These are phyloP conservation scores for Pholiota adiposa DNA, from an alignment of 1,284 basidiomycete genomes.

Conservation along the genomic window DNA sequence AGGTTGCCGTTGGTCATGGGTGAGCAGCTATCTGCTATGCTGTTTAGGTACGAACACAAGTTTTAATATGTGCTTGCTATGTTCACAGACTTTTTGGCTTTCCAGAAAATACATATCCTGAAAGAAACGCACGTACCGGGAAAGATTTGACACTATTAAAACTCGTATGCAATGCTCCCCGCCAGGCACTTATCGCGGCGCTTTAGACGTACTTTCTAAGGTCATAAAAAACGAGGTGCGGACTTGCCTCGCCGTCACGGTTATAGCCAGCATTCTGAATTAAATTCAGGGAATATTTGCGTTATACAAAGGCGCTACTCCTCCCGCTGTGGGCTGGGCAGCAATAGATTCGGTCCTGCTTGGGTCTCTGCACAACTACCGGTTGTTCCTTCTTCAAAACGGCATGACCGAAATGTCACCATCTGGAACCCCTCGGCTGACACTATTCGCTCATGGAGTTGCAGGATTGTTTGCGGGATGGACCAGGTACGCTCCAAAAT, in stretches of 20 bases:
- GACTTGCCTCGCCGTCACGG: neutral
- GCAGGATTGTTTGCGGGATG: slow-evolving; percentile 78
- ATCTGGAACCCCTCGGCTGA: slow-evolving; percentile 50
- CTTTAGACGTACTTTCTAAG: slow-evolving; percentile 67
- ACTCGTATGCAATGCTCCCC: slow-evolving; percentile 76
- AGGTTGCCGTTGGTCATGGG: slow-evolving; percentile 76
- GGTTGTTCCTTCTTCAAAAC: slow-evolving; percentile 59
- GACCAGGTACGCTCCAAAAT: slow-evolving; percentile 55
- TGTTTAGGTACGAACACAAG: slow-evolving; percentile 12
- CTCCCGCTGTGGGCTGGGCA: slow-evolving; percentile 80
- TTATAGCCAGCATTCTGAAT: slow-evolving; percentile 8
- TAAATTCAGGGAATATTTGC: slow-evolving; percentile 50
- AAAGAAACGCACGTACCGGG: slow-evolving; percentile 1
- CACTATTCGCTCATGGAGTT: slow-evolving; percentile 62
- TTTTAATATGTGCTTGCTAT: slow-evolving; percentile 9
- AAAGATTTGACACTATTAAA: slow-evolving; percentile 78
- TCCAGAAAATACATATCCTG: neutral
- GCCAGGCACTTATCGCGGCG: slow-evolving; percentile 69
- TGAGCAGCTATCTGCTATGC: slow-evolving; percentile 32
- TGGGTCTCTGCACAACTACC: slow-evolving; percentile 78
- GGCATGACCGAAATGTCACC: slow-evolving; percentile 56
- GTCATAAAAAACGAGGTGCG: slow-evolving; percentile 68
- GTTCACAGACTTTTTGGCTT: neutral
- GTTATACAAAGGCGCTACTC: slow-evolving; percentile 74
- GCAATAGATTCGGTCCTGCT: slow-evolving; percentile 77